Evolutionary conservation across 441 rosid species (phyloP), one percentile per base, ranked within the genome.

Genomic region (Biscutella auriculata): DNA sequence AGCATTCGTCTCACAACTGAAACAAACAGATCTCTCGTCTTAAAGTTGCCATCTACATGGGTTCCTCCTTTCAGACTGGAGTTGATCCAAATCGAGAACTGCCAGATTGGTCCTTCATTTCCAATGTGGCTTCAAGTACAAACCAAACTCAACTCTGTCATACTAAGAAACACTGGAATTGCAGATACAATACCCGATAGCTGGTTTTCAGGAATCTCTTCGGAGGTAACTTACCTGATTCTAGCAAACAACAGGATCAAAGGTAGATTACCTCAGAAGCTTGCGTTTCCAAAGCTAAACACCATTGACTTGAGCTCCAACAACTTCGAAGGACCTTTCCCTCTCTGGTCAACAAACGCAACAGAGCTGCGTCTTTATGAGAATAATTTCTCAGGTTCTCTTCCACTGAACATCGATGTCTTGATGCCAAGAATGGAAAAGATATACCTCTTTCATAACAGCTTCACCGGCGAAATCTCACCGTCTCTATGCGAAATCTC

Each of bases 351-450:
- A 40, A 67, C 74, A 36, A 79, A 70, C 64, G 82, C 82, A 55
- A 66, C 73, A 1, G 63, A 62, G 32, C 23, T 82, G 10, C 70
- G 60, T 58, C 84, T 84, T 46, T 63, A 77, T 23, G 71, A 61
- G 49, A 84, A 82, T 71, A 66, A 64, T 15, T 78, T 84, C 74
- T 79, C 82, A 1, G 91, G 87, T 19, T 41, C 69, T 21, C 52
- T 81, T 49, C 85, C 84, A 6, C 62, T 35, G 35, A 75, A 79
- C 25, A 76, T 79, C 5, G 56, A 65, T 33, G 63, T 37, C 30
- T 72, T 79, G 54, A 81, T 79, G 85, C 87, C 87, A 9, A 58
- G 69, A 55, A 50, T 85, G 48, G 40, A 40, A 49, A 72, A 47
- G 2, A 5, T 82, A 9, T 60, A 73, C 51, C 69, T 76, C 56